Evolutionary conservation across 345 rosid genomes (phyloP), one percentile per base, ranked within the genome.

Genomic region (Pugionium cornutum): DNA sequence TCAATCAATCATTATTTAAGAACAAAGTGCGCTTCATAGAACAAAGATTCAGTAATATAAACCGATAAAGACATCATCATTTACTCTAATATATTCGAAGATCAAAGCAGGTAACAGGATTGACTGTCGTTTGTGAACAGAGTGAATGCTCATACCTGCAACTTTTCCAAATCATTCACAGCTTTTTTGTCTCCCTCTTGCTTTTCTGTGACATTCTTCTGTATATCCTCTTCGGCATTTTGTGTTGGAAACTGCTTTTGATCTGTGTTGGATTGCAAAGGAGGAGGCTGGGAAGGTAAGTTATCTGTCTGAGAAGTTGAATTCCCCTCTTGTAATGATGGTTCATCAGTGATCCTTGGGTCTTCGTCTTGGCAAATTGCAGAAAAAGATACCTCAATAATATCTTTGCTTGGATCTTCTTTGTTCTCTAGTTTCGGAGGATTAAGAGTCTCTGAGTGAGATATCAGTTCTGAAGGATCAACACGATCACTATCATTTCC

Each of bases 291-390:
- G 2, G 67, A 2, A 0, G 25, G 35, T 47, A 40, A 39, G 33
- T 46, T 62, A 51, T 63, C 64, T 4, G 18, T 71, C 40, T 72
- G 70, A 42, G 56, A n/a, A 41, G 51, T 64, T 72, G 52, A 48
- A 11, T 64, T 48, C 46, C 49, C 60, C 53, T 33, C 65, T 40
- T 31, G 65, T 31, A 64, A 40, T 49, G 69, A 55, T 56, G 75
- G 61, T 33, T 64, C 70, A 0, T 11, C 47, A 8, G 9, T 9
- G 11, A 49, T 49, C 46, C 49, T 28, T 2, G 59, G 29, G 33
- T 28, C 29, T 46, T 55, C 2, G 28, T 72, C 65, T 55, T 63
- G 53, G 33, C 35, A 9, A 55, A 9, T 28, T 25, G 5, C 51
- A 0, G 70, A 42, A 57, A 42, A 41, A 48, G 57, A 53, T 25